phyloP scores from a whole-genome alignment of 1,284 basidiomycete genomes.

The Anthracocystis panici-leucophaei region DNA sequence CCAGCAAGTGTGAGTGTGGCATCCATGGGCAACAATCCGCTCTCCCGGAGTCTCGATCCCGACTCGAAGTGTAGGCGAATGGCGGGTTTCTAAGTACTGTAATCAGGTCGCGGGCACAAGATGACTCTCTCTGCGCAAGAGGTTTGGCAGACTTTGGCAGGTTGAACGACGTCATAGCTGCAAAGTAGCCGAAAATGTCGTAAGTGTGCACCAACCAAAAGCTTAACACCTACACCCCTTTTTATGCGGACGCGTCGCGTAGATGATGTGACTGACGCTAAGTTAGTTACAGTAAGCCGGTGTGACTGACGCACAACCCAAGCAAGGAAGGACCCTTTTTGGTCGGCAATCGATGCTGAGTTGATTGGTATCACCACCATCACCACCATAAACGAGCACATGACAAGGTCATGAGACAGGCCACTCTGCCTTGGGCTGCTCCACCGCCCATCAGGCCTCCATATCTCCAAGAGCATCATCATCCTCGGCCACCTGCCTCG shows the following conservation, averaged over 20 bases:
- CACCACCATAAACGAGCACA: constrained; percentile 6
- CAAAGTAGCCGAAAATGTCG: neutral
- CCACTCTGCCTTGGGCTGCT: constrained; percentile 39
- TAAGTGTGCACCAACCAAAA: neutral
- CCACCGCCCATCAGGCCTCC: constrained; percentile 11
- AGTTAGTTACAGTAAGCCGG: too few relatives aligned
- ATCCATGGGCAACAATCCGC: too few relatives aligned
- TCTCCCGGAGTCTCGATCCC: neutral
- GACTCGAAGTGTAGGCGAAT: neutral
- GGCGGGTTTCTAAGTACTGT: neutral
- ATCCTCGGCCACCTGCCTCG: neutral
- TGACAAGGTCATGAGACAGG: constrained; percentile 41
- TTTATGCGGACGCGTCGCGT: constrained; percentile 25
- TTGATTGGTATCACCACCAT: neutral
- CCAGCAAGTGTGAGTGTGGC: neutral
- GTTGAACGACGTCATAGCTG: constrained; percentile 20
- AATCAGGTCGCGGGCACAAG: neutral
- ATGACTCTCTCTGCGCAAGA: neutral
- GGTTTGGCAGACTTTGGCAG: neutral
- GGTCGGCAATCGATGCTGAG: neutral
- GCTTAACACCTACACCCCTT: constrained; percentile 20
- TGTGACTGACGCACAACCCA: too few relatives aligned
- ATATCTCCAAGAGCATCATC: neutral
- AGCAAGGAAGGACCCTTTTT: constrained; percentile 2
- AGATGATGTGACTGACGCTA: constrained; percentile 1